Evolutionary conservation across 257 asterid species (phyloP).

Genomic region (Lavandula angustifolia): DNA sequence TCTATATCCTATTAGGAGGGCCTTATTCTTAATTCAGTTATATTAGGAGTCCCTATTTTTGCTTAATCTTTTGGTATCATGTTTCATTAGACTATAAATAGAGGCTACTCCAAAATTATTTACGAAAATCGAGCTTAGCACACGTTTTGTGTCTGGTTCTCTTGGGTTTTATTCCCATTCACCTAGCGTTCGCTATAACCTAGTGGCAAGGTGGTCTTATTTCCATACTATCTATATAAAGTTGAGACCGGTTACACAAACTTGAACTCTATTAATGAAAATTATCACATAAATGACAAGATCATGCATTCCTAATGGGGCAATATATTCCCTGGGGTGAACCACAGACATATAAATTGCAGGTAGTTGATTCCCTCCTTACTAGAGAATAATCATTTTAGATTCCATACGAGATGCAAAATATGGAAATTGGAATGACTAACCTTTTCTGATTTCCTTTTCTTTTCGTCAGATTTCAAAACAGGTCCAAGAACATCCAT

Average conservation of each 20-base stretch:
- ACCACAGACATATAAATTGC: slow-evolving; percentile 14
- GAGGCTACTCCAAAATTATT: no score
- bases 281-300: neutral
- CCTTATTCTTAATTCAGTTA: no score
- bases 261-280: slow-evolving; percentile 14
- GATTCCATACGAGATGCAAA: slow-evolving; percentile 1
- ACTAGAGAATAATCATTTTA: slow-evolving; percentile 4
- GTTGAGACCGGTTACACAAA: slow-evolving; percentile 3
- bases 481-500: slow-evolving; percentile 41
- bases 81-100: no score
- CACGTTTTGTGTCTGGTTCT: no score
- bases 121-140: no score
- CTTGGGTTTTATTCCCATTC: no score
- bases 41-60: no score
- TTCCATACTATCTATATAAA: slow-evolving; percentile 16
- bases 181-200: neutral
- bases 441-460: slow-evolving; percentile 67
- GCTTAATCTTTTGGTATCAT: no score
- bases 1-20: no score
- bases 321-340: slow-evolving; percentile 1
- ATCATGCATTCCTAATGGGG: slow-evolving; percentile 16
- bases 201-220: neutral
- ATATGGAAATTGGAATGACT: slow-evolving; percentile 23
- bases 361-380: slow-evolving; percentile 6
- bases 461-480: slow-evolving; percentile 50